A percentile compares a stretch with the other conserved stretches of the same genome.
phyloP scores from a whole-genome alignment of 805 yeast genomes.

The Candida piceae region DNA sequence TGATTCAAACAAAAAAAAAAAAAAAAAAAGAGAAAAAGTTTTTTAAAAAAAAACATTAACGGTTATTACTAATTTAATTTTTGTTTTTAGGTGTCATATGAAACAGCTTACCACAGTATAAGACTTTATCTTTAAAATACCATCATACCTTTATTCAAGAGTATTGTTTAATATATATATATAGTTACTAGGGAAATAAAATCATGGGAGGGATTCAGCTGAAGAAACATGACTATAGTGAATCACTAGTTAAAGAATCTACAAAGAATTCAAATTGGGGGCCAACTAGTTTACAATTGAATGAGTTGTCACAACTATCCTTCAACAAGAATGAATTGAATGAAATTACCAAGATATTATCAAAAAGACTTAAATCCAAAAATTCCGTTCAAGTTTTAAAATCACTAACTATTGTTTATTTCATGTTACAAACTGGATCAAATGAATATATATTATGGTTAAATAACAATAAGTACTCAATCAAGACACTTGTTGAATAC shows the following conservation, averaged over 20 bases:
- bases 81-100: too few species aligned
- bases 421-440: slow-evolving; percentile 50
- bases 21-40: too few species aligned
- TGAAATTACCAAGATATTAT: slow-evolving; percentile 35
- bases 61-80: too few species aligned
- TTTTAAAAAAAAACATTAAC: too few species aligned
- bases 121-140: too few species aligned
- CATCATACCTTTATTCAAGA: too few species aligned
- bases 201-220: slow-evolving; percentile 25
- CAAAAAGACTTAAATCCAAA: slow-evolving; percentile 34
- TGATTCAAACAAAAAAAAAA: too few species aligned
- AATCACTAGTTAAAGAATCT: slow-evolving; percentile 34
- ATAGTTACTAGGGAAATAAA: slow-evolving; percentile 3
- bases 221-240: slow-evolving; percentile 27
- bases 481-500: slow-evolving; percentile 27
- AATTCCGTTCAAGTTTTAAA: slow-evolving; percentile 41
- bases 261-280: slow-evolving; percentile 45
- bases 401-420: slow-evolving; percentile 47
- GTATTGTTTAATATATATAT: too few species aligned
- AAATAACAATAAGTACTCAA: slow-evolving; percentile 32
- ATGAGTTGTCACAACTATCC: slow-evolving; percentile 45
- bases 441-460: slow-evolving; percentile 45
- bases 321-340: slow-evolving; percentile 34
- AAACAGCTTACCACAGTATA: too few species aligned
- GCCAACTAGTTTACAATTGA: slow-evolving; percentile 51